Base-by-base conservation (phyloP, 2,329 filamentous ascomycete species). In the Didymella keratinophila region DNA sequence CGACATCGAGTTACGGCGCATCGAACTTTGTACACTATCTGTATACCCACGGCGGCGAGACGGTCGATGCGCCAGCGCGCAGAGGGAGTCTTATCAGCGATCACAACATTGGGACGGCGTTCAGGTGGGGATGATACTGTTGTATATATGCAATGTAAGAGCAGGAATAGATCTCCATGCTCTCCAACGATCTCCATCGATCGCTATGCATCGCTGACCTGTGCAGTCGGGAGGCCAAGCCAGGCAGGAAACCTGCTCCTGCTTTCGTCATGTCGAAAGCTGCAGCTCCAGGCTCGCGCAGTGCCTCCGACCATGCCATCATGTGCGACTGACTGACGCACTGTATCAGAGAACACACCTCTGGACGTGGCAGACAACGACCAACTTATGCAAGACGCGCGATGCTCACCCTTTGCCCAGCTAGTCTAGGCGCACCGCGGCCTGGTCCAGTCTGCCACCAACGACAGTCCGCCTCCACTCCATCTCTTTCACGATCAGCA, bases 11-110 rank as follows among this genome's bases (percentile, higher is more conserved):
- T 23, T 12, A 37, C 39, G 39, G 44, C 28, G 44, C 30, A 28
- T 52, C 49, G 23, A 59, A 30, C 50, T 21, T 46, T 74, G 71
- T 74, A 71, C 53, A 72, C 52, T 61, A 70, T 39, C 20, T 68
- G 63, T 66, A 70, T 66, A 73, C 61, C 62, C 58, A 57, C 27
- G 44, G 49, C 43, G 48, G 56, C 56, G 48, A 43, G 20, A 37
- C 45, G 52, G 51, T 60, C 36, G 44, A 65, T 44, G 54, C 54
- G 61, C 63, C 14, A 48, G 28, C 48, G 61, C 57, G 51, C 60
- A 51, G 64, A 49, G 63, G 65, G 64, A 63, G 63, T 67, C 46
- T 52, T 56, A 56, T 58, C 58, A 52, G 60, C 59, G 47, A 59
- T 59, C 53, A 54, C 48, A 62, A 57, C 54, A 63, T 66, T 59